Evolutionary conservation across 163 green algal genomes (phyloP), one percentile per base, ranked within the genome.

Genomic region (Volvox carteri): DNA sequence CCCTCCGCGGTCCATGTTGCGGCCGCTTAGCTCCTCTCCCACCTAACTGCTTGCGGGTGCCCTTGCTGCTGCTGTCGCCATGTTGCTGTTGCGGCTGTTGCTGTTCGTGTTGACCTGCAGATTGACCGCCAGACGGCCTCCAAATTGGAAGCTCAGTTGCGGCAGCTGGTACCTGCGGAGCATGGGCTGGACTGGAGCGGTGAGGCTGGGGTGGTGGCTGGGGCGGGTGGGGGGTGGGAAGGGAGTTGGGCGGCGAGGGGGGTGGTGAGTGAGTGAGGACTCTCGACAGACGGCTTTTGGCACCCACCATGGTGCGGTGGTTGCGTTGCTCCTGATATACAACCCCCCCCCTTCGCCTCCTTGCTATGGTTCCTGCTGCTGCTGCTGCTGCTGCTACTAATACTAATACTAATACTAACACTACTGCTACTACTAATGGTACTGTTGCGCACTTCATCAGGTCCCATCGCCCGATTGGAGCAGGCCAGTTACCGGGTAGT

Each of bases 161-260:
- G 67, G 25, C 37, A 74, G 68, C 44, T 88, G 67, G 68, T 88
- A 28, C 68, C 83, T 0, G 12, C 14, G 44, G 68, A 74, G 4
- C 25, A 46, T 28, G 44, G 21, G 11, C 37, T 81, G 50, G 83
- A 88, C 35, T 88, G 83, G 83, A 74, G 68, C 50, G 83, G 83
- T 88, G 62, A 37, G 9, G 30, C 33, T 1, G 33, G 18, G 19
- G 33, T 30, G 35, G 50, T 9, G 37, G 35, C 12, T 37, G 68
- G 68, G 68, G 11, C 48, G 48, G 48, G 48, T 14, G 48, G 48
- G 14, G 14, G 48, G 48, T 74, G 65, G 28, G 23, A 30, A 35
- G 5, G 65, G 65, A 41, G 30, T 77, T 12, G 30, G 8, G 30
- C 16, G 37, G 14, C 41, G n/a, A n/a, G n/a, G n/a, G n/a, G n/a